A percentile compares a stretch with the other conserved stretches of the same genome.
phyloP scores from a whole-genome alignment of 2,329 filamentous ascomycete genomes.

The Fusarium tanahbumbuense region DNA sequence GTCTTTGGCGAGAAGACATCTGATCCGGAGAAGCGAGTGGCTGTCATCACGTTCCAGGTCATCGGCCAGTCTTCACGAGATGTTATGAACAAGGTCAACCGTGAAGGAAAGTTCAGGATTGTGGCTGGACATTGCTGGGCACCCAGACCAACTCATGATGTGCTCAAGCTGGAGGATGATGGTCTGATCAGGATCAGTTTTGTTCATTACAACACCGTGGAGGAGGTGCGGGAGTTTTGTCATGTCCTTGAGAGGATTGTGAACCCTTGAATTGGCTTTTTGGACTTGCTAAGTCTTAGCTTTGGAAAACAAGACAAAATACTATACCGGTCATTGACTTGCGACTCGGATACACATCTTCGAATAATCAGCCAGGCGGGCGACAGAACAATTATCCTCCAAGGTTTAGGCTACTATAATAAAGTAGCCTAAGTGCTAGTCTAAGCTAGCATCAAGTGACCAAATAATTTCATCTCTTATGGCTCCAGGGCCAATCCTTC shows the following conservation, averaged over 20 bases:
- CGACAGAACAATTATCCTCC: too few relatives aligned
- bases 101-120: conserved; percentile 4
- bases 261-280: background rate
- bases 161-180: background rate
- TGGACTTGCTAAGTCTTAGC: too few relatives aligned
- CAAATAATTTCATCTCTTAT: too few relatives aligned
- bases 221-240: conserved; percentile 1
- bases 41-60: background rate
- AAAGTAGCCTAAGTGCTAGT: too few relatives aligned
- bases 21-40: background rate
- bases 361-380: background rate
- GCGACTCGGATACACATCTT: background rate
- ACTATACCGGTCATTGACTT: background rate
- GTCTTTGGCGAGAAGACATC: background rate
- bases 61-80: background rate
- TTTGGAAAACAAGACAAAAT: background rate
- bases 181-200: conserved; percentile 4
- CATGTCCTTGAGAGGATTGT: background rate
- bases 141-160: conserved; percentile 5
- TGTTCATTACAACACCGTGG: conserved; percentile 3
- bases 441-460: too few relatives aligned
- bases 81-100: conserved; percentile 5
- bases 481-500: too few relatives aligned
- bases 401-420: too few relatives aligned
- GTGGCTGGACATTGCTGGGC: conserved; percentile 2